These are phyloP conservation scores for Camelina hispida DNA, from an alignment of 345 rosid species.

Conservation along the genomic window DNA sequence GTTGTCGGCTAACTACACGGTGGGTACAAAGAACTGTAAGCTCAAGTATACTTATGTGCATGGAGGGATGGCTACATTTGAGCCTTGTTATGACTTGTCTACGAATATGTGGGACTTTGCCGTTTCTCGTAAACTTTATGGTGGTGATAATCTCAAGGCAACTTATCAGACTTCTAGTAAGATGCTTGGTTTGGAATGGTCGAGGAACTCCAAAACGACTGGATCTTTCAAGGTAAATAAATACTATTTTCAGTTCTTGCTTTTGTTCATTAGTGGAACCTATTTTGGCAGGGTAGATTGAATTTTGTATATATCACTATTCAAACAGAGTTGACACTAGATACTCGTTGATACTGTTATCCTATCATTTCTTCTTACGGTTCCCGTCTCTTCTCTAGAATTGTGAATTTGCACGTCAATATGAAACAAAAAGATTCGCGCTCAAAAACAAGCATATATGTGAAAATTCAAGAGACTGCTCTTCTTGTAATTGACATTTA, in stretches of 20 bases:
- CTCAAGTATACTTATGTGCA: conserved; percentile 74
- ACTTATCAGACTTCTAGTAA: conserved; percentile 71
- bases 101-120: conserved; percentile 82
- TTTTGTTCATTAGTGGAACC: not conserved
- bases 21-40: conserved; percentile 71
- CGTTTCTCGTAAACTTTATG: conserved; percentile 57
- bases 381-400: not conserved
- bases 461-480: too few species aligned
- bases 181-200: conserved; percentile 36
- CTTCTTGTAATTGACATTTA: not conserved
- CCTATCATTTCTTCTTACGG: not conserved
- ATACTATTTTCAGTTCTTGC: not conserved
- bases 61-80: conserved; percentile 63
- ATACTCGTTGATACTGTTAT: not conserved
- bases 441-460: not conserved
- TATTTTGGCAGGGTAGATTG: not conserved
- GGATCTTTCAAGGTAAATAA: conserved; percentile 72
- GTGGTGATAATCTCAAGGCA: conserved; percentile 41
- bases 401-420: not conserved
- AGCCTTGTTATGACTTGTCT: conserved; percentile 71
- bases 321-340: not conserved
- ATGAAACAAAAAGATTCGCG: not conserved
- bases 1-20: conserved; percentile 66
- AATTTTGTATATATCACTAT: not conserved
- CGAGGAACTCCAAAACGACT: conserved; percentile 15